Evolutionary conservation across 2,329 filamentous ascomycete species (phyloP), one percentile per base, ranked within the genome.

Genomic region (Cladosporium sp.): DNA sequence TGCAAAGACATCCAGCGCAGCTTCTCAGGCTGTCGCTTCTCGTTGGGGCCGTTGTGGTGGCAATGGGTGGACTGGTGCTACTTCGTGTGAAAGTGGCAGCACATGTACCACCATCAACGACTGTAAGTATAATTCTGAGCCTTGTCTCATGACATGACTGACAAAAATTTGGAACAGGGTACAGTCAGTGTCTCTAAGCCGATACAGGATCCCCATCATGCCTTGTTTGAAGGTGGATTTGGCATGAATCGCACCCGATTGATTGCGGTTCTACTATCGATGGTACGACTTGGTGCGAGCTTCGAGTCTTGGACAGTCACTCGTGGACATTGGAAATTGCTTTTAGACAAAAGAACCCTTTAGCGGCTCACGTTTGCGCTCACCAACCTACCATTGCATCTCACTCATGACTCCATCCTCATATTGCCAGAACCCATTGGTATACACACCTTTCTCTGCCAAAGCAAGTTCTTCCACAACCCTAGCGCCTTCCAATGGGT

Each of bases 401-500:
- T 52, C 43, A 34, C 58, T 51, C 62, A 62, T 59, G 1, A 9
- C 38, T n/a, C 51, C 51, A n/a, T 51, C 43, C 11, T 52, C 58
- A 28, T 49, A 56, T 38, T 65, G 55, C 66, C 63, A 68, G 47
- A 69, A 67, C 8, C 65, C 65, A 34, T 39, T 52, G 22, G 55
- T 42, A 50, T 51, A 66, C 38, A 51, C 51, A 3, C 58, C 62
- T 36, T 56, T 59, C 38, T 61, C 61, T 19, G 51, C 42, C 43
- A 60, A 37, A 14, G 57, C 64, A 52, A 69, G 55, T 49, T 66
- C 61, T 3, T 61, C 59, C 8, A 64, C 60, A 14, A 65, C 61
- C 40, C 57, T 37, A 22, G 66, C 65, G 30, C 67, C 66, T 4
- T 64, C 60, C 5, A 64, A 15, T 17, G 66, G 67, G 60, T 67